Base-by-base conservation (phyloP, 441 rosid genomes). In the Geranium incanum region DNA sequence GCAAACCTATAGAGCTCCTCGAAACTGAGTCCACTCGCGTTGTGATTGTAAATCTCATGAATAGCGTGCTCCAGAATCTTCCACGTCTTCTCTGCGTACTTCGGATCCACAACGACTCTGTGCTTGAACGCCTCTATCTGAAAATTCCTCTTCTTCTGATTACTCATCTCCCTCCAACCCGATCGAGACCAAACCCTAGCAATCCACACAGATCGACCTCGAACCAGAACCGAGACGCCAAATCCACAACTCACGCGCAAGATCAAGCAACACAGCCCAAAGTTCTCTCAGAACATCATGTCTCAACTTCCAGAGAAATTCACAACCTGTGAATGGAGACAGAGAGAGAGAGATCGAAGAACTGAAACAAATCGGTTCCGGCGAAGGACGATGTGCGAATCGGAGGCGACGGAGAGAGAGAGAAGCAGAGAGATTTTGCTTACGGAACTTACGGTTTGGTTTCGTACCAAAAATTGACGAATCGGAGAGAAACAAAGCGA, bases 41-140 rank as follows among this genome's bases (percentile, higher is more conserved):
- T 92, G 75, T 93, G 98, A 80, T 91, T 93, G 77, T 91, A 93
- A 88, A 91, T 93, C 88, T 93, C 97, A 73, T 91, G 96, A 73
- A 93, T 91, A 66, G 97, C 98, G 75, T 92, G 93, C 77, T 91
- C 97, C 16, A 91, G 87, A 79, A 91, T 85, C 90, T 81, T 93
- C 98, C 97, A 93, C 0, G 95, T 88, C 86, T 89, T 93, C 70
- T 93, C 97, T 36, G 97, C 93, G 73, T 91, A 93, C 77, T 91
- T 93, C 6, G 97, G 98, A 88, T 93, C 98, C 75, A 87, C 96
- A 43, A 91, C 96, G 38, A 93, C 97, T 21, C 93, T 86, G 73
- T 93, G 97, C 86, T 88, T 93, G 78, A 93, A 93, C 75, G 95
- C 98, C 83, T 93, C 98, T 78, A 93, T 93, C 81, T 88, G 97